Evolutionary conservation across 192 early-diverging fungal genomes (phyloP).

Genomic region (Chytriomyces sp.): DNA sequence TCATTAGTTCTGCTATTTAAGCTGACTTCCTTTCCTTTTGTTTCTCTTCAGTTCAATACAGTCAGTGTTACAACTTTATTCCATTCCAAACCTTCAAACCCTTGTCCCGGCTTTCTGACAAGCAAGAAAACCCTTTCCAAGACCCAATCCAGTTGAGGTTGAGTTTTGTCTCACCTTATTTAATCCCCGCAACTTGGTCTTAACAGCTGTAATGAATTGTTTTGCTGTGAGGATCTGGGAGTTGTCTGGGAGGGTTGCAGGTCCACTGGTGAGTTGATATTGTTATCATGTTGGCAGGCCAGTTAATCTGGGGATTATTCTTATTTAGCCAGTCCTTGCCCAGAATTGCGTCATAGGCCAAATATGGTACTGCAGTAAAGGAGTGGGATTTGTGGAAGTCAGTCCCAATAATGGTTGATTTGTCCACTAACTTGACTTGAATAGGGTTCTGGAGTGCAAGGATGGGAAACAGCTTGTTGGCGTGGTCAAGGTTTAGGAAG

Average conservation of each 20-base stretch:
- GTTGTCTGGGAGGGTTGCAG: neutral
- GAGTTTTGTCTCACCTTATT: no score
- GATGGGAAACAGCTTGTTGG: neutral
- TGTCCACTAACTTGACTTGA: neutral
- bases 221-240: neutral
- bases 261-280: neutral
- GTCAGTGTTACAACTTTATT: no score
- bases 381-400: neutral
- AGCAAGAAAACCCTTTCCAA: no score
- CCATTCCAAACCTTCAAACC: no score
- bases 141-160: no score
- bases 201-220: neutral
- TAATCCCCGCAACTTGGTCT: no score
- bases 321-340: conserved; percentile 25
- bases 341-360: conserved; percentile 22
- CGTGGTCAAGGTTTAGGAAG: neutral
- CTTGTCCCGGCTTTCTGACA: no score
- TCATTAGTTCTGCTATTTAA: no score
- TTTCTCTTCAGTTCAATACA: no score
- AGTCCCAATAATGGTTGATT: neutral
- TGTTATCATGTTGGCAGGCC: conserved; percentile 17
- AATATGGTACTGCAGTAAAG: conserved; percentile 7
- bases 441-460: neutral
- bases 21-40: no score
- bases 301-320: conserved; percentile 13